Evolutionary conservation across 148 eudicot species (phyloP).

Genomic region (Rhododendron vialii): DNA sequence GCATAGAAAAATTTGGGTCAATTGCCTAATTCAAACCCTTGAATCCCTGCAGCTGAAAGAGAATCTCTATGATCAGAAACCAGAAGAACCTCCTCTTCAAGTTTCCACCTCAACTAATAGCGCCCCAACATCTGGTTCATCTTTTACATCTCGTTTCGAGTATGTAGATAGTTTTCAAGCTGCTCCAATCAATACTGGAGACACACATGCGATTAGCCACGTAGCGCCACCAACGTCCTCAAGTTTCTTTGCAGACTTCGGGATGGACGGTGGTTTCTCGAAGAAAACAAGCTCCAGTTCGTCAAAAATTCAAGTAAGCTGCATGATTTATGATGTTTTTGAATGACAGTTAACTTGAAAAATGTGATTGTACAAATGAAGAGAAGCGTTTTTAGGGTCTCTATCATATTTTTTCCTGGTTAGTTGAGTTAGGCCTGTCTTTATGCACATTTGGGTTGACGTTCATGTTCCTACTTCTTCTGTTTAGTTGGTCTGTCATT

Average conservation of each 20-base stretch:
- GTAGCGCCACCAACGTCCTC: conserved; percentile 79
- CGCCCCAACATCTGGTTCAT: conserved; percentile 40
- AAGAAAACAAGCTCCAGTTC: conserved; percentile 58
- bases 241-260: conserved; percentile 81
- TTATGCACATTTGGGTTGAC: too few species aligned
- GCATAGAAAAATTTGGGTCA: not conserved
- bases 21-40: not conserved
- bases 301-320: conserved; percentile 70
- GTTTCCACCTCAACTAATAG: conserved; percentile 55
- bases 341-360: not conserved
- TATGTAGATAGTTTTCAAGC: conserved; percentile 61
- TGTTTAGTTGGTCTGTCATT: not conserved
- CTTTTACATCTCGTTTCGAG: conserved; percentile 79
- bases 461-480: too few species aligned
- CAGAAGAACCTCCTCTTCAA: conserved; percentile 75
- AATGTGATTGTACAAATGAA: not conserved
- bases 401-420: not conserved
- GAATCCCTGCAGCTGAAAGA: conserved; percentile 61
- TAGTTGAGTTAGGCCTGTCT: not conserved
- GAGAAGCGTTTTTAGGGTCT: not conserved
- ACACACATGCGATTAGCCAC: conserved; percentile 51
- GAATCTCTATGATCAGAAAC: conserved; percentile 92
- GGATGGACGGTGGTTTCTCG: conserved; percentile 79
- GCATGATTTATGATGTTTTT: not conserved
- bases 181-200: conserved; percentile 48